phyloP scores from a whole-genome alignment of 495 filamentous ascomycete genomes.

The Trichocladium antarcticum region DNA sequence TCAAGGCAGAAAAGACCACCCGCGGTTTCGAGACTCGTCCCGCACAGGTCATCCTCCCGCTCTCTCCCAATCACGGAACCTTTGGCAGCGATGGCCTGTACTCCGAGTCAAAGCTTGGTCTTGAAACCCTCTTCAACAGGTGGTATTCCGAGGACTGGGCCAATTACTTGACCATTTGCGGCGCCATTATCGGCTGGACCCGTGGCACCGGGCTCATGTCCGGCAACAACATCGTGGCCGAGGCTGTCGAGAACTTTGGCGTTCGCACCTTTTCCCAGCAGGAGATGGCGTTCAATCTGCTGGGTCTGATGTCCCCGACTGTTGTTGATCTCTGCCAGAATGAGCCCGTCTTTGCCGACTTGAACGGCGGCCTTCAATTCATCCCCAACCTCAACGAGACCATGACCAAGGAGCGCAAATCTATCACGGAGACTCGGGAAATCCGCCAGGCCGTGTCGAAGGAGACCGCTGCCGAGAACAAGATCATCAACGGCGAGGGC shows the following conservation, averaged over 20 bases:
- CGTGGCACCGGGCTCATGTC: conserved; percentile 97
- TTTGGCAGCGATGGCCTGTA: conserved; percentile 98
- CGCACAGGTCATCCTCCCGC: conserved; percentile 87
- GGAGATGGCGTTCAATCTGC: conserved; percentile 98
- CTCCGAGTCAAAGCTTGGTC: conserved; percentile 90
- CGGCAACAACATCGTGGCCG: conserved; percentile 94
- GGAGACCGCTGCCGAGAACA: conserved; percentile 94
- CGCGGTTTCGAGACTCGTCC: conserved; percentile 89
- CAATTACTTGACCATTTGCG: conserved; percentile 96
- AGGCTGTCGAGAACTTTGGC: conserved; percentile 90
- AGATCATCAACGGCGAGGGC: conserved; percentile 88
- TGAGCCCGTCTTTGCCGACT: conserved; percentile 91
- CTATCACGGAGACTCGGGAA: conserved; percentile 89
- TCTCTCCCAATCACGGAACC: conserved; percentile 96
- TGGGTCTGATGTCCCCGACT: conserved; percentile 88
- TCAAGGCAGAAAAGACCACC: conserved; percentile 80
- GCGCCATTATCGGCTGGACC: conserved; percentile 98
- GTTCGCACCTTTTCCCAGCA: conserved; percentile 98
- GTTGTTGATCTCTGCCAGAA: conserved; percentile 93
- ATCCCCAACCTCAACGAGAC: conserved; percentile 92
- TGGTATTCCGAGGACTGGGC: conserved; percentile 98
- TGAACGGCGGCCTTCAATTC: conserved; percentile 96
- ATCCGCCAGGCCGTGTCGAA: conserved; percentile 87
- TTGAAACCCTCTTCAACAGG: conserved; percentile 96
- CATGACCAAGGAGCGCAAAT: conserved; percentile 80